Conservation (phyloP, 2,329 filamentous ascomycete genomes). For the Phoma sp. region DNA sequence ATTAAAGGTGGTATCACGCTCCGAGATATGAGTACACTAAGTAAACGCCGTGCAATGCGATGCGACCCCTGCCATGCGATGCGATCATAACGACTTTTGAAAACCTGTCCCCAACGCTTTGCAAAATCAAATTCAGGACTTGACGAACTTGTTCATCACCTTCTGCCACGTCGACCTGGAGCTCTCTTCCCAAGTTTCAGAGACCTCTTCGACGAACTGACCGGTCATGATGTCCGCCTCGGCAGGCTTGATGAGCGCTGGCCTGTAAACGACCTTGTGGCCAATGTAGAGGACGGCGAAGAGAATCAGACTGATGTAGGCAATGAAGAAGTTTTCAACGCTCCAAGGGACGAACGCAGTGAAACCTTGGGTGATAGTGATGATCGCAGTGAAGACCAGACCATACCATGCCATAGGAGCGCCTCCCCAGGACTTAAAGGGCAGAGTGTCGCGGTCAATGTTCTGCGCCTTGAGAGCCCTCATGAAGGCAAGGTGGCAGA, state of each 20-base stretch:
- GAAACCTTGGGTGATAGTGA: conserved; percentile 51
- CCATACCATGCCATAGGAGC: conserved; percentile 46
- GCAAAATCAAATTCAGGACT: not conserved
- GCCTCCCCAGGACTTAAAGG: conserved; percentile 46
- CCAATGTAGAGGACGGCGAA: conserved; percentile 61
- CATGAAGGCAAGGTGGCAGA: conserved; percentile 49
- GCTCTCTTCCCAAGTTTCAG: conserved; percentile 44
- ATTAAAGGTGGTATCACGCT: conserved; percentile 18
- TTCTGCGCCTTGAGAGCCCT: conserved; percentile 46
- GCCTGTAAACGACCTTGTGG: conserved; percentile 58
- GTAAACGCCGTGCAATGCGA: conserved; percentile 30
- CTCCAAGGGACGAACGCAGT: conserved; percentile 50
- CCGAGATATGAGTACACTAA: conserved; percentile 7
- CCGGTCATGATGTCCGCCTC: conserved; percentile 54
- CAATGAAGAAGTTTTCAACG: conserved; percentile 46
- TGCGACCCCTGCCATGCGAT: conserved; percentile 23
- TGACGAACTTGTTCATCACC: conserved; percentile 31
- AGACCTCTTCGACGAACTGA: conserved; percentile 38
- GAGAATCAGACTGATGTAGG: conserved; percentile 48
- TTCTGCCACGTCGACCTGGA: conserved; percentile 42
- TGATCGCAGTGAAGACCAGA: conserved; percentile 46
- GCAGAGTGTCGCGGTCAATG: conserved; percentile 47
- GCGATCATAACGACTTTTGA: conserved; percentile 21
- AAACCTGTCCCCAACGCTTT: conserved; percentile 1
- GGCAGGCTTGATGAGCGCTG: conserved; percentile 47